Base-by-base conservation (phyloP, 208 protist species). In the Leishmania amazonensis region DNA sequence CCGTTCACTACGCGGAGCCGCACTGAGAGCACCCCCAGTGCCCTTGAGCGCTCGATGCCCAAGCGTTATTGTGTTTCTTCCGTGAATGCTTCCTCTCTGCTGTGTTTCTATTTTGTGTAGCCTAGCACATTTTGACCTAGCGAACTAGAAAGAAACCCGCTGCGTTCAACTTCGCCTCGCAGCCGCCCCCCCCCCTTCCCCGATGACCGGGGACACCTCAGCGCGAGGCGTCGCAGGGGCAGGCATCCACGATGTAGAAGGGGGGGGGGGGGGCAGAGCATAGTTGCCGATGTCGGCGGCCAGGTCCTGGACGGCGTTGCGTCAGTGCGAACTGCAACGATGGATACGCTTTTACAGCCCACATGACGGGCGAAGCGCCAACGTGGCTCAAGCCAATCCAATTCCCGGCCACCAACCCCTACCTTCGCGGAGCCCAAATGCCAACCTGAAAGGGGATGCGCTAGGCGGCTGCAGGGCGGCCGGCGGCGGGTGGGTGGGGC, bases 1-100 rank as follows among this genome's bases (percentile, higher is more conserved):
- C 75, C 62, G 81, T 73, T 2, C 57, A 38, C 6, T 90, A 88
- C 74, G 87, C 87, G 1, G 84, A 81, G 5, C 87, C 87, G 15
- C 87, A 90, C 45, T 88, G 71, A 85, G 72, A 13, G 38, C 53
- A 40, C 79, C n/a, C 53, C 31, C 21, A 17, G 31, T 65, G 73
- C 73, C 65, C 40, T 15, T 31, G 35, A 47, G 31, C 8, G 65
- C 38, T 72, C 21, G 40, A 49, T 31, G 19, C 40, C 19, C 65
- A 72, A 4, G 15, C 24, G 38, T n/a, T n/a, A 7, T 45, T 68
- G 9, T 15, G 8, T 31, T 28, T 49, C 38, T n/a, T 19, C 38
- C 38, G 17, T n/a, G 65, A 40, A 28, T 17, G 21, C 24, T 42
- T 40, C 38, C 17, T 71, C 24, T 71, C 15, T 71, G 65, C 35